Evolutionary conservation across 139 green algal genomes (phyloP), one percentile per base, ranked within the genome.

Genomic region (Gonium pectorale): DNA sequence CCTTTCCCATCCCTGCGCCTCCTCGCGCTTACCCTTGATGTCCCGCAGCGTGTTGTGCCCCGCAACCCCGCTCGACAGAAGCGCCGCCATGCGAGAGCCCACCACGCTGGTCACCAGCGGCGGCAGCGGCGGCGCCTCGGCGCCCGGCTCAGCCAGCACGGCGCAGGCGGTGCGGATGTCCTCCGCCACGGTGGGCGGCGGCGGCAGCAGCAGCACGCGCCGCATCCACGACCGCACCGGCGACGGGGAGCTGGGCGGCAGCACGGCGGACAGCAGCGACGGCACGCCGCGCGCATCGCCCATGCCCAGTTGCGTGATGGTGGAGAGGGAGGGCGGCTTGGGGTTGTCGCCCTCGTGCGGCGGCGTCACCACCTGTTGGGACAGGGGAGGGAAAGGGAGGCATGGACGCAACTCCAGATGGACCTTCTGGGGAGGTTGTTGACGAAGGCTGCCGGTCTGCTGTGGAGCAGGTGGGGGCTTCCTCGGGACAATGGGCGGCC

Each of bases 221-320:
- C 82, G 79, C 31, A 95, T 8, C 88, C 88, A 95, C 44, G 72
- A 56, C 15, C 88, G 67, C 6, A 56, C 27, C 17, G 62, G 6
- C 64, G 72, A 38, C 82, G 80, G 24, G 60, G 85, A 31, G 52
- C 63, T 27, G 29, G 81, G n/a, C 88, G 87, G 82, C 21, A 97
- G 85, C 31, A 93, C 44, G 33, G 51, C 67, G 64, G 94, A 86
- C 31, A 97, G 85, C 56, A 98, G 86, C 59, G 75, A 81, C 22
- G 93, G 92, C 56, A 96, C 86, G 49, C 95, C 92, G 4, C 87
- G 67, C 0, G 90, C 93, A n/a, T 62, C 77, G 27, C 88, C 87
- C 43, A 96, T 84, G 83, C 94, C 94, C 78, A 97, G 91, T 81
- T 97, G 94, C 38, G 75, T 82, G 21, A 95, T 92, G 31, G 94